Evolutionary conservation across 2,329 filamentous ascomycete species (phyloP), one percentile per base, ranked within the genome.

Genomic region (Colletotrichum viniferum): DNA sequence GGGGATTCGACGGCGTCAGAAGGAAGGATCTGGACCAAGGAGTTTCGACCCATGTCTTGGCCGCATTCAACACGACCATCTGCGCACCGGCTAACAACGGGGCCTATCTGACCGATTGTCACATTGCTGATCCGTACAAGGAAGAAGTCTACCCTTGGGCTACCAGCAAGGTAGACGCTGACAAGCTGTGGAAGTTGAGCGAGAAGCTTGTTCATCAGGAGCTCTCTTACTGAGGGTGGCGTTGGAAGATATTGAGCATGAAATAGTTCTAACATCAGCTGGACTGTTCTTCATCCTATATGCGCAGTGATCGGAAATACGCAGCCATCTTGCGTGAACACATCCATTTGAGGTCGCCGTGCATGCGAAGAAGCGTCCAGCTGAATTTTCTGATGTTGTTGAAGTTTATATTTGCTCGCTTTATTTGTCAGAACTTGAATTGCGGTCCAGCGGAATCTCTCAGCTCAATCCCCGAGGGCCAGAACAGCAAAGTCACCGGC

Each of bases 401-500:
- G 26, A 26, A 26, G 26, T 26, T 26, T 26, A 26, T 26, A 26
- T 26, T 26, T 26, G 26, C 26, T 26, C 26, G 26, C 5, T 26
- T 26, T 26, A 6, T 26, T 26, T 26, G 26, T 26, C 26, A 26
- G 26, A 26, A 26, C 26, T 26, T 26, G 26, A 26, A 28, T 2
- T 28, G 26, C 26, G 43, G 43, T 9, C 43, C 43, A 52, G 43
- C 43, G 43, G 43, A 52, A 52, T 3, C 26, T 30, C n/a, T 60
- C 4, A 32, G 26, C 0, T 1, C 30, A 16, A 30, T 18, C 0
- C 1, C 2, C 34, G 34, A 8, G 80, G 81, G 7, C 77, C 83
- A 67, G 64, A 56, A 4, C 77, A 26, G 0, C 13, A 2, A 56
- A 18, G 1, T 67, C 38, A 34, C 65, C 52, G 52, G 52, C 21